phyloP scores from a whole-genome alignment of 2,329 filamentous ascomycete species.

The Fonsecaea pugnacius region DNA sequence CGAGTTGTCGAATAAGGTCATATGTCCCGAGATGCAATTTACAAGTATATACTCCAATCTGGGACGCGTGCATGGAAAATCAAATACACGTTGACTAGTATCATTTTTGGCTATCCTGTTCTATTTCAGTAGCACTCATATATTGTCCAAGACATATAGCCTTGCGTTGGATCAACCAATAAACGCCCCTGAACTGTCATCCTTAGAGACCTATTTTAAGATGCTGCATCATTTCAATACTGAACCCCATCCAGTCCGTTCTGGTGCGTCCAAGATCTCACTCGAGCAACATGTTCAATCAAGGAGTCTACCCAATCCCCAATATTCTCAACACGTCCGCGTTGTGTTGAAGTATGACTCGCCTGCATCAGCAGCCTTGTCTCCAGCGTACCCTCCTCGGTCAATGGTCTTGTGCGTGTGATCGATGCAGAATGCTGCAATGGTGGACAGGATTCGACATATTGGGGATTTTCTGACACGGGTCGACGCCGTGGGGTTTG shows the following conservation, averaged over 20 bases:
- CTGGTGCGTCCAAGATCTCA: neutral
- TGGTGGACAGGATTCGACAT: neutral
- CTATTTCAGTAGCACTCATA: neutral
- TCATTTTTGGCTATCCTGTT: neutral
- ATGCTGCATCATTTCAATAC: neutral
- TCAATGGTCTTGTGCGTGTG: neutral
- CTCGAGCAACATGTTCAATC: neutral
- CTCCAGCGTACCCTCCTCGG: neutral
- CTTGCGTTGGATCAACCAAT: neutral
- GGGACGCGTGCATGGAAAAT: neutral
- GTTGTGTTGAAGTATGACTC: neutral
- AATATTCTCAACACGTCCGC: neutral
- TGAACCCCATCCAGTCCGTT: neutral
- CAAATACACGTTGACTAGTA: neutral
- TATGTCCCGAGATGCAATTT: neutral
- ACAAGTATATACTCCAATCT: neutral
- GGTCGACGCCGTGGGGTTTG: neutral
- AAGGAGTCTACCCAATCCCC: neutral
- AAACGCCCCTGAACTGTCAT: neutral
- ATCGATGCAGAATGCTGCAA: neutral
- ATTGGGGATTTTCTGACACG: neutral
- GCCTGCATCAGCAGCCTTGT: neutral
- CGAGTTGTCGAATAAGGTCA: neutral
- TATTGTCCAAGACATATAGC: neutral
- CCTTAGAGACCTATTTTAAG: no score